A percentile compares a stretch with the other conserved stretches of the same genome.
Conservation (phyloP, 768 basidiomycete genomes). For the Leucocoprinus leucothites region DNA sequence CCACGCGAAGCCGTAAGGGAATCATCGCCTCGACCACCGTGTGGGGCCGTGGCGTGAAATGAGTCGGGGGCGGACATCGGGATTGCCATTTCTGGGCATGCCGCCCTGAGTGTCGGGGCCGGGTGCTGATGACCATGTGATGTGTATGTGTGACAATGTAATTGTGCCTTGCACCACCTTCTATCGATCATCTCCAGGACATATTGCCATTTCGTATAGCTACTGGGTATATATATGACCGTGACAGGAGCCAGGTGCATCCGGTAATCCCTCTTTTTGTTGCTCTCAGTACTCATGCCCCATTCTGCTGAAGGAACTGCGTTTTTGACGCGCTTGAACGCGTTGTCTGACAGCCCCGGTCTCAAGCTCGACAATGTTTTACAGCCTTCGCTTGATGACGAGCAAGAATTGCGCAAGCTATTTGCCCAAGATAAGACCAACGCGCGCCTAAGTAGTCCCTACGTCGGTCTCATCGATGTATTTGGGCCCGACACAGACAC, state of each 20-base stretch:
- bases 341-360: constrained; percentile 14
- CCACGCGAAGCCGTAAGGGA: too few relatives aligned
- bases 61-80: not conserved
- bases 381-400: constrained; percentile 55
- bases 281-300: constrained; percentile 13
- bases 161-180: not conserved
- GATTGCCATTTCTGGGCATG: not conserved
- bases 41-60: not conserved
- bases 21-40: too few relatives aligned
- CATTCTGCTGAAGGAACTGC: constrained; percentile 15
- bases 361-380: constrained; percentile 41
- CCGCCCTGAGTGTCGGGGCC: not conserved
- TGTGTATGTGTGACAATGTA: not conserved
- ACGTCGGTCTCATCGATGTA: constrained; percentile 59
- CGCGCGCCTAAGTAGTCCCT: constrained; percentile 39
- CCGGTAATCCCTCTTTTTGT: not conserved
- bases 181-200: not conserved
- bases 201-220: not conserved
- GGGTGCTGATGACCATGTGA: too few relatives aligned
- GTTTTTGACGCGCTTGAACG: constrained; percentile 12
- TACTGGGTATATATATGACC: not conserved
- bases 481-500: constrained; percentile 44
- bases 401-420: constrained; percentile 50
- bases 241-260: not conserved
- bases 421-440: constrained; percentile 53